Evolutionary conservation across 2,329 filamentous ascomycete species (phyloP), one percentile per base, ranked within the genome.

Genomic region (Sarocladium strictum): DNA sequence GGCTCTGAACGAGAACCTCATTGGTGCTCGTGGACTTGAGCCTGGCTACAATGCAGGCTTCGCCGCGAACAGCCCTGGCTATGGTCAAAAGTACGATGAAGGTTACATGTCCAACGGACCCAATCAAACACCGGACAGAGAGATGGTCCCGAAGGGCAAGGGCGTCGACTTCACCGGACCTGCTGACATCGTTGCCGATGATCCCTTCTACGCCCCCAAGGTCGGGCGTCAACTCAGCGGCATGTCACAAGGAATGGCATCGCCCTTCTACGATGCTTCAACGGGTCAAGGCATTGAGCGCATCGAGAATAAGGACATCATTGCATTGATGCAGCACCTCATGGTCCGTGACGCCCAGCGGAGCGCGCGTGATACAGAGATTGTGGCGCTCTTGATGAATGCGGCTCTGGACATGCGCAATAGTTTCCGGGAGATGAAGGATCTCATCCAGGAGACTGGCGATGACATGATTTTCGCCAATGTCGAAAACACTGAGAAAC

Each of bases 271-370:
- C 64, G 94, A 99, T 66, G 85, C 89, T 56, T 82, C 92, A 3
- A 96, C 89, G 1, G 93, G 93, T 53, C 85, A 84, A 58, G 92
- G 91, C 32, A 88, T 96, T 53, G 92, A 97, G 61, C 81, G 87
- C 49, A 97, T 99, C 53, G 87, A 97, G 67, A 96, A 91, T 45
- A 94, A 95, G 72, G 94, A 99, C 65, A 95, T 99, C 63, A 88
- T 99, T 59, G 90, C 93, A 23, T 76, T 99, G 57, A 99, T 99
- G 94, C 93, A 99, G 67, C 94, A 99, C 81, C 85, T 99, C 58
- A 97, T 95, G 67, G 94, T 97, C 59, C 87, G 94, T 33, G 94
- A 99, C 72, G 94, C 93, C 38, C 93, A 97, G 72, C 86, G 94
- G 57, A 97, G 94, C 70, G 94, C 94, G 45, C 84, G 94, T 43